Percentiles rank a stretch among this genome's conserved stretches.
phyloP scores from a whole-genome alignment of 1,284 basidiomycete species.

The Austropuccinia psidii region DNA sequence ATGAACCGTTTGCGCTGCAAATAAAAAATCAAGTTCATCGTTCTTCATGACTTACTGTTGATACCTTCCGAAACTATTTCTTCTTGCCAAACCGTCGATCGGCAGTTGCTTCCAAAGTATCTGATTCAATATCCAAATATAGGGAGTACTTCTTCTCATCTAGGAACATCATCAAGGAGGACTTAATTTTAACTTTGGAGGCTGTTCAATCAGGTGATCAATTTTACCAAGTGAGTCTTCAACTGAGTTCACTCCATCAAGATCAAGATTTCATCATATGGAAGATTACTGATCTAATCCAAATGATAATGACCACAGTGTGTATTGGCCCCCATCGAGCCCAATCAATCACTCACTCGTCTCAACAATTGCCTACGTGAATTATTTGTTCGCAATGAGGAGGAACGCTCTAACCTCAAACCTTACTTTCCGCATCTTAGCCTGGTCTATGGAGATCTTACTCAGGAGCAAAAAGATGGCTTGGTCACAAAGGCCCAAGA shows the following conservation, averaged over 20 bases:
- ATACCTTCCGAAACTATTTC: too few species aligned
- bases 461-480: not conserved
- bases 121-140: too few species aligned
- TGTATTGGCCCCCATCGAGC: slow-evolving; percentile 8
- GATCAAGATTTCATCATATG: not conserved
- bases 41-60: too few species aligned
- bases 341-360: not conserved
- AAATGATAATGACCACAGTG: slow-evolving; percentile 9
- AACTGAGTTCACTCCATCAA: not conserved
- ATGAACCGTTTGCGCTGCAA: too few species aligned
- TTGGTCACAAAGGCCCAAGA: not conserved
- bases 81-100: too few species aligned
- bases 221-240: slow-evolving; percentile 13
- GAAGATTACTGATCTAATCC: too few species aligned
- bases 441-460: slow-evolving; percentile 25
- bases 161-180: too few species aligned
- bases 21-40: too few species aligned
- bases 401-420: not conserved
- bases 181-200: too few species aligned
- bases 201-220: slow-evolving; percentile 10
- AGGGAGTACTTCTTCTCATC: too few species aligned
- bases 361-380: slow-evolving; percentile 10
- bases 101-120: too few species aligned
- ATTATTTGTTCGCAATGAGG: not conserved
- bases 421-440: slow-evolving; percentile 28